Evolutionary conservation across 2,329 filamentous ascomycete genomes (phyloP).

Genomic region (Stagonosporopsis vannaccii): DNA sequence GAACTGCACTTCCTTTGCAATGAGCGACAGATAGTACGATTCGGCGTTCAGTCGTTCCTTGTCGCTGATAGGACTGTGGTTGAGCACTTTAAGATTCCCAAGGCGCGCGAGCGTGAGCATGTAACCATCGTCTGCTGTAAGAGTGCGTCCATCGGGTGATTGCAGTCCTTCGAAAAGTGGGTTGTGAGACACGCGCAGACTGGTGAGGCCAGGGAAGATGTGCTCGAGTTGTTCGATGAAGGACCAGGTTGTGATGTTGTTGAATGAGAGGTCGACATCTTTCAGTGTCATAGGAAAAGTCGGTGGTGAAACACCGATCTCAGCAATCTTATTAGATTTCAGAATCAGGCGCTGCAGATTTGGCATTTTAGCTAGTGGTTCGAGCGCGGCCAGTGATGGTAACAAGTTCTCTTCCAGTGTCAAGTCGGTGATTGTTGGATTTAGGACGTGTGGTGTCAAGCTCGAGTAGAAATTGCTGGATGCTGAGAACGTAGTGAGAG

Average conservation of each 20-base stretch:
- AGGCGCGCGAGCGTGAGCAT: conserved; percentile 87
- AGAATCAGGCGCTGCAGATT: conserved; percentile 63
- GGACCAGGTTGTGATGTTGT: conserved; percentile 65
- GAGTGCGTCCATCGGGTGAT: conserved; percentile 49
- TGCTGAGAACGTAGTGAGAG: conserved; percentile 61
- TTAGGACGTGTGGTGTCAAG: conserved; percentile 49
- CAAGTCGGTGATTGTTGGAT: conserved; percentile 65
- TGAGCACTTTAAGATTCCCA: conserved; percentile 70
- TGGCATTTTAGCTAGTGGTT: conserved; percentile 66
- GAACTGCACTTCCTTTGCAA: conserved; percentile 75
- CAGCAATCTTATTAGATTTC: conserved; percentile 76
- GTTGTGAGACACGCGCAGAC: conserved; percentile 84
- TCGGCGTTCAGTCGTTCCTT: conserved; percentile 87
- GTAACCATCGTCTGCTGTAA: conserved; percentile 78
- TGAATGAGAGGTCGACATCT: conserved; percentile 57
- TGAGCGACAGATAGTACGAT: conserved; percentile 88
- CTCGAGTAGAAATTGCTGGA: conserved; percentile 50
- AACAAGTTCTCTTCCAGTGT: conserved; percentile 78
- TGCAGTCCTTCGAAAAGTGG: conserved; percentile 74
- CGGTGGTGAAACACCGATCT: conserved; percentile 38
- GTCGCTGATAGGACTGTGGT: conserved; percentile 72
- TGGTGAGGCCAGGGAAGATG: conserved; percentile 75
- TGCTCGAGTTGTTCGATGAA: conserved; percentile 74
- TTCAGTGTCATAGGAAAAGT: conserved; percentile 43
- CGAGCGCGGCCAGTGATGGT: conserved; percentile 64